Evolutionary conservation across 1,284 basidiomycete genomes (phyloP).

Genomic region (Cutaneotrichosporon sp.): DNA sequence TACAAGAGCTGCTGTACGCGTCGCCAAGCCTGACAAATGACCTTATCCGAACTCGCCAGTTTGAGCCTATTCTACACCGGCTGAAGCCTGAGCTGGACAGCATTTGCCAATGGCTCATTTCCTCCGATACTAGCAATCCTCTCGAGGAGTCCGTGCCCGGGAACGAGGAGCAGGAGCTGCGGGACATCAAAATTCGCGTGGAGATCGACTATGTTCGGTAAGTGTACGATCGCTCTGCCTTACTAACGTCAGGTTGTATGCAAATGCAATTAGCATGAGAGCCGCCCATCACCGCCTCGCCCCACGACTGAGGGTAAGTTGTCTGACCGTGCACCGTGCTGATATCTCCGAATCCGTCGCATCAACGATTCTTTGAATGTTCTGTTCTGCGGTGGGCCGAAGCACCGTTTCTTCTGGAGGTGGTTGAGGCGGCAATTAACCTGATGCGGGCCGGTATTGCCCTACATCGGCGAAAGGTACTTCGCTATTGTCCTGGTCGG

Average conservation of each 20-base stretch:
- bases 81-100: slow-evolving; percentile 24
- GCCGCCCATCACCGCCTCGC: slow-evolving; percentile 12
- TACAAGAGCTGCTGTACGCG: slow-evolving; percentile 14
- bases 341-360: background rate
- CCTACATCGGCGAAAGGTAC: background rate
- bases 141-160: background rate
- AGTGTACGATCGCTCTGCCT: background rate
- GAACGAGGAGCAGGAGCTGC: slow-evolving; percentile 6
- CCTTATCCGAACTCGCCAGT: slow-evolving; percentile 20
- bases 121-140: background rate
- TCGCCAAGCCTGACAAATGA: slow-evolving; percentile 19
- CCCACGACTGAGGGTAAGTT: background rate
- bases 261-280: slow-evolving; percentile 22
- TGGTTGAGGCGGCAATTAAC: background rate
- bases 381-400: slow-evolving; percentile 6
- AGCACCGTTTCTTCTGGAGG: slow-evolving; percentile 9
- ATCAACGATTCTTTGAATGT: background rate
- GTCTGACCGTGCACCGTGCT: too few species aligned
- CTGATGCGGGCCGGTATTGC: slow-evolving; percentile 4
- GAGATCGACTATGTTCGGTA: slow-evolving; percentile 24
- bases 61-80: slow-evolving; percentile 18
- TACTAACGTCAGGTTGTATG: slow-evolving; percentile 14
- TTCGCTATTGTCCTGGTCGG: slow-evolving; percentile 7
- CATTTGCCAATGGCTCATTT: slow-evolving; percentile 9
- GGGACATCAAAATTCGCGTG: slow-evolving; percentile 17